Evolutionary conservation across 768 basidiomycete genomes (phyloP), one percentile per base, ranked within the genome.

Genomic region (Suillus americanus): DNA sequence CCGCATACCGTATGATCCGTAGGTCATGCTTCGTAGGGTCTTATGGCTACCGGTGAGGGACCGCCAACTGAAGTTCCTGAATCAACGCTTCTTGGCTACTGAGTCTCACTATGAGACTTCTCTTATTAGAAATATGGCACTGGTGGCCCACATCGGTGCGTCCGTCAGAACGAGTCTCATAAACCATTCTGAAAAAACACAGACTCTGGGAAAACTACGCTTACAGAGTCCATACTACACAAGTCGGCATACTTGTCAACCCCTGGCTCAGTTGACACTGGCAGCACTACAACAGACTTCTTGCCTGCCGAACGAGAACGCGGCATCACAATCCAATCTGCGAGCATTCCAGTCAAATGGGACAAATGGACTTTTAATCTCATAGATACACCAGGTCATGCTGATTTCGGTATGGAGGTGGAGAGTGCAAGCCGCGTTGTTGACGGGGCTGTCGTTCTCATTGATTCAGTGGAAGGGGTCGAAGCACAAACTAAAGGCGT

Each of bases 361-460:
- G 89, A 89, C 73, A 76, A 88, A 62, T 92, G 91, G 90, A 87
- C 84, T 1, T 90, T 92, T 77, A 96, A 95, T 72, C 84, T 96
- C 53, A 88, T 95, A 54, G 94, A 96, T 71, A 95, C 94, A 3
- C 94, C 94, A 18, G 94, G 94, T 41, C 94, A 96, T 77, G 94
- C 92, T 5, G 94, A 96, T 74, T 96, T 96, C 77, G 94, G 94
- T n/a, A 95, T 95, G 93, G 94, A 96, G 71, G 94, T 96, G 33
- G 94, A 95, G 77, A 92, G 93, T 70, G 94, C 94, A 9, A 95
- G 93, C 71, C 87, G 94, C 35, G 90, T 96, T 18, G 86, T 95
- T 5, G 94, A 96, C 67, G 94, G 94, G 63, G 94, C 93, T 18
- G 88, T 96, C 35, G 91, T 96, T 37, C 77, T 96, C 38, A 86